Conservation (phyloP, 2,329 filamentous ascomycete genomes). For the Phialophora verrucosa region DNA sequence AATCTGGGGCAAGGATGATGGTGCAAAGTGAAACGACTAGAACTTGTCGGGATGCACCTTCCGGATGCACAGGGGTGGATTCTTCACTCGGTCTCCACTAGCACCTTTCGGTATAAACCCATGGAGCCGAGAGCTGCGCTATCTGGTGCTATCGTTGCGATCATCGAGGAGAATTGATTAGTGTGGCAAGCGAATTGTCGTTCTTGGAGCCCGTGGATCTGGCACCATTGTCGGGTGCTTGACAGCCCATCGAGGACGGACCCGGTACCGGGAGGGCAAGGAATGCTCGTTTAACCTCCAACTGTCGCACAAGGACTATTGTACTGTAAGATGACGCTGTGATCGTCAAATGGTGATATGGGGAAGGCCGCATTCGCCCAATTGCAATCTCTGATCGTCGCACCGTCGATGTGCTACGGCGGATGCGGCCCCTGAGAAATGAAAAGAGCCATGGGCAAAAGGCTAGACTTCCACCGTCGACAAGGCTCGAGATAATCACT, state of each 20-base stretch:
- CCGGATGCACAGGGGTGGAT: slow-evolving; percentile 17
- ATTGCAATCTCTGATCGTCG: slow-evolving; percentile 5
- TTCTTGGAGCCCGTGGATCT: slow-evolving; percentile 8
- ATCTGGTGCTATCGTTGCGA: slow-evolving; percentile 10
- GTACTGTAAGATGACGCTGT: background rate
- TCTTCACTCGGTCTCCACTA: slow-evolving; percentile 3
- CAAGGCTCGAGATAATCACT: background rate
- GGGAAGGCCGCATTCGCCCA: background rate
- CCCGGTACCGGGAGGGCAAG: background rate
- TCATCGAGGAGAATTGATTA: slow-evolving; percentile 11
- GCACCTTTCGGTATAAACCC: slow-evolving; percentile 1
- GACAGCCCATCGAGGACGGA: background rate
- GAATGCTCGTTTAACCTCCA: slow-evolving; percentile 2
- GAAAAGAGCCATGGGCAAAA: no score
- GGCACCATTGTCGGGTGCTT: slow-evolving; percentile 4
- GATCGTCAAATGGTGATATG: slow-evolving; percentile 3
- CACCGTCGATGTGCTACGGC: background rate
- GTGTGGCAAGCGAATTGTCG: slow-evolving; percentile 5
- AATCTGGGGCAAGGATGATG: slow-evolving; percentile 20
- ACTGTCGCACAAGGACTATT: background rate
- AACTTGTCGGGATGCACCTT: slow-evolving; percentile 19
- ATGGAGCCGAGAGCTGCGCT: slow-evolving; percentile 1
- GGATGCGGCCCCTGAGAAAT: background rate
- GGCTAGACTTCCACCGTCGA: background rate
- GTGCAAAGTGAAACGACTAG: slow-evolving; percentile 25